These are phyloP conservation scores for Aegilops speltoides DNA, from an alignment of 176 grass and related monocot genomes.

Conservation along the genomic window DNA sequence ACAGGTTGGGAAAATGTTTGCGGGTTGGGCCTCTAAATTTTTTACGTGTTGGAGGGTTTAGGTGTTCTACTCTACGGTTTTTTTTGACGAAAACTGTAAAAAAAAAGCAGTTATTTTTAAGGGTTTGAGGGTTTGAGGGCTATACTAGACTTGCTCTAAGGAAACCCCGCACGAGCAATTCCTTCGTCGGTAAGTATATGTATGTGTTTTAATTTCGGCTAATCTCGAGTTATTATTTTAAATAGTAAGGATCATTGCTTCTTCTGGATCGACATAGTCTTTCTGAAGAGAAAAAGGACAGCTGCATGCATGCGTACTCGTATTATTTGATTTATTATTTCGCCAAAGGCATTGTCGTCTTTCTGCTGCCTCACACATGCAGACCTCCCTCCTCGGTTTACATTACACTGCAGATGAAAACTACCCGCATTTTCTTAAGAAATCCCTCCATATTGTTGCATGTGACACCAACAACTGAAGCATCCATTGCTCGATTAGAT, in stretches of 20 bases:
- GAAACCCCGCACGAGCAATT: no score
- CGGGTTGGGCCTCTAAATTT: no score
- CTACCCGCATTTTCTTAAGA: neutral
- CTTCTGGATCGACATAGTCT: neutral
- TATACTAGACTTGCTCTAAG: no score
- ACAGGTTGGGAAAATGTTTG: no score
- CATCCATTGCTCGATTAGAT: neutral
- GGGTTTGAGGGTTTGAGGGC: no score
- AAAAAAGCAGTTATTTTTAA: no score
- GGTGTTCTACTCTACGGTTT: no score
- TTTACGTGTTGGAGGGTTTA: no score
- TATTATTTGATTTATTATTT: neutral
- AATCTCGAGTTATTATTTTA: no score
- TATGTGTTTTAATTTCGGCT: no score
- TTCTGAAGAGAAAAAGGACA: neutral
- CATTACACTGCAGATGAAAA: neutral
- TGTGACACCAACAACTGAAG: constrained; percentile 7
- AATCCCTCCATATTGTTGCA: constrained; percentile 11
- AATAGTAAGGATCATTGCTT: neutral
- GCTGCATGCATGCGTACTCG: neutral
- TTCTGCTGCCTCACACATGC: neutral
- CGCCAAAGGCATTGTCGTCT: neutral
- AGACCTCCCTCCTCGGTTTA: neutral
- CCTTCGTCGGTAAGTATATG: no score
- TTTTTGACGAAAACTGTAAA: no score